Evolutionary conservation across 805 yeast species (phyloP), one percentile per base, ranked within the genome.

Genomic region (Yamadazyma philogaea): DNA sequence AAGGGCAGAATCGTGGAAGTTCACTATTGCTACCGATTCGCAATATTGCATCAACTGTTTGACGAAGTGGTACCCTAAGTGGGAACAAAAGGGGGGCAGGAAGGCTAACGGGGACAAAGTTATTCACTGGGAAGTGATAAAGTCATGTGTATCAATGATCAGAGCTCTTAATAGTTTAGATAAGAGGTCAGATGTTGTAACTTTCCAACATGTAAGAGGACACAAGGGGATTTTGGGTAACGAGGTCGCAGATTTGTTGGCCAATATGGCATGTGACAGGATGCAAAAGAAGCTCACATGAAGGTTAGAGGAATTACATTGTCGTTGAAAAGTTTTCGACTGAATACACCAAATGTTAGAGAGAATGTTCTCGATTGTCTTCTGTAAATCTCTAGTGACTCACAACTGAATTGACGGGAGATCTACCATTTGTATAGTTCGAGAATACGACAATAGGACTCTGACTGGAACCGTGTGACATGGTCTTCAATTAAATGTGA

Each of bases 181-280:
- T 57, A 57, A 39, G 24, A 68, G 56, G 1, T 42, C 59, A 0
- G 24, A 18, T 2, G 6, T 20, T n/a, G 64, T 87, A 19, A 56
- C 61, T 4, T 56, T 88, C 20, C 59, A 56, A 4, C 80, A 91
- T 68, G 91, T 87, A 4, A 69, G 64, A 44, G 96, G 91, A 0
- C 96, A 90, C 59, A 60, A 70, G 14, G 90, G 87, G 1, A 62
- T 66, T 28, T 59, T 54, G 10, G 96, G 96, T 0, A 90, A 89
- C 55, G 88, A 81, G 46, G 68, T 57, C 54, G 96, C 96, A 0
- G 96, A 89, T 56, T 55, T 55, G 37, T 64, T 89, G 37, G 96
- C 96, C 2, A 82, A 74, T 43, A 40, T 50, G n/a, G 93, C 86
- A 7, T 82, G 82, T 12, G 70, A 66, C 28, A 35, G 38, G 12